These are phyloP conservation scores for Nannizzia gypsea DNA, from an alignment of 2,329 filamentous ascomycete species.

Conservation along the genomic window DNA sequence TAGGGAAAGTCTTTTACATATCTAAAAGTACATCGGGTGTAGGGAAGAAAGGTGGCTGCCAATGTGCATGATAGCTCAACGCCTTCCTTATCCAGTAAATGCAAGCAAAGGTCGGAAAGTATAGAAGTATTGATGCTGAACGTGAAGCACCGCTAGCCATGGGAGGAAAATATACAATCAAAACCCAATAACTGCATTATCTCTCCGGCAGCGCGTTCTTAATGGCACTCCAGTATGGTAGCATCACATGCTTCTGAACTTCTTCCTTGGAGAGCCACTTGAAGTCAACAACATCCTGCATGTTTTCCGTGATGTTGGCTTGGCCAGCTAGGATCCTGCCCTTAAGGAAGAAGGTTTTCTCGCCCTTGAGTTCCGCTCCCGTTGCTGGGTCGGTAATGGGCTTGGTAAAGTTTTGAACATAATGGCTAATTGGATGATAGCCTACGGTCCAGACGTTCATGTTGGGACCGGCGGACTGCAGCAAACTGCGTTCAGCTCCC, in stretches of 20 bases:
- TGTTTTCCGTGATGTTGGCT: conserved; percentile 55
- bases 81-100: background rate
- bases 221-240: conserved; percentile 61
- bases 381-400: conserved; percentile 32
- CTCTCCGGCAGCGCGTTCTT: conserved; percentile 74
- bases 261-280: conserved; percentile 89
- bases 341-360: conserved; percentile 94
- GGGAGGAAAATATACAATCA: background rate
- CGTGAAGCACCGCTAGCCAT: background rate
- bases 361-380: conserved; percentile 42
- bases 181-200: conserved; percentile 32
- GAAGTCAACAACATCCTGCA: conserved; percentile 65
- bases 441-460: conserved; percentile 99
- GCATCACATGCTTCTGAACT: conserved; percentile 54
- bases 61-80: background rate
- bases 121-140: background rate
- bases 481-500: conserved; percentile 70
- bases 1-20: conserved; percentile 3
- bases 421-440: conserved; percentile 74
- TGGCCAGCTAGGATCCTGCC: conserved; percentile 95
- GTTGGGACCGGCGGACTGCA: conserved; percentile 69
- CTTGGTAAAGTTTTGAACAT: conserved; percentile 47
- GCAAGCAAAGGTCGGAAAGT: background rate
- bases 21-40: conserved; percentile 6
- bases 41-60: background rate